Base-by-base conservation (phyloP, 768 basidiomycete genomes). In the Trichaptum fuscoviolaceum region DNA sequence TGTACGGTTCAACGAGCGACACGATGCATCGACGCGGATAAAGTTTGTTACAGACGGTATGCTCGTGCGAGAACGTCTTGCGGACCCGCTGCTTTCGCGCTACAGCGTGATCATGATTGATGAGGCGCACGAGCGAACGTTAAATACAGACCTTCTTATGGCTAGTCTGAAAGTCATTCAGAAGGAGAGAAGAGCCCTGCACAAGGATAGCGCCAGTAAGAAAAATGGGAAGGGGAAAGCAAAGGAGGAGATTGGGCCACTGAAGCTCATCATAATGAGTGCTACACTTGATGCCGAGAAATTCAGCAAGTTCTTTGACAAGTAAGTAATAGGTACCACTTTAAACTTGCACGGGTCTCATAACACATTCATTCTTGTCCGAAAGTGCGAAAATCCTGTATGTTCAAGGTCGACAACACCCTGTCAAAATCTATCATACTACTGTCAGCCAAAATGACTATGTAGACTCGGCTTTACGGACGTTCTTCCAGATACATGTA, bases 21-120 rank as follows among this genome's bases (percentile, higher is more conserved):
- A 83, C 15, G 82, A 87, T 10, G 73, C 84, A 0, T 80, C 85
- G 1, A 99, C 97, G 3, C 85, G 89, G 62, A 91, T 99, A 77
- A 99, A 98, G 78, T 99, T 95, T 74, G 84, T 97, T 77, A 99
- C 96, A 65, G 97, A 99, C 72, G 97, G 97, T 69, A 98, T 99
- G 92, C 88, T 99, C 70, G 90, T 96, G 58, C 87, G 95, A 58
- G 97, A 99, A 81, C 85, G 96, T 63, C 83, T 96, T 68, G 86
- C 85, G 58, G 94, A 96, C 73, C 81, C 86, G 18, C 74, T 90
- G 35, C 81, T 99, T 60, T 87, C 86, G 64, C 83, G 83, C 66
- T 99, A 99, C 77, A 91, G 91, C 73, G 86, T 95, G 34, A 82
- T 99, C 64, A 83, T 99, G 66, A 88, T 99, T 58, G 97, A 99